Base-by-base conservation (phyloP, 2,329 filamentous ascomycete species). In the Pseudonectria buxi region DNA sequence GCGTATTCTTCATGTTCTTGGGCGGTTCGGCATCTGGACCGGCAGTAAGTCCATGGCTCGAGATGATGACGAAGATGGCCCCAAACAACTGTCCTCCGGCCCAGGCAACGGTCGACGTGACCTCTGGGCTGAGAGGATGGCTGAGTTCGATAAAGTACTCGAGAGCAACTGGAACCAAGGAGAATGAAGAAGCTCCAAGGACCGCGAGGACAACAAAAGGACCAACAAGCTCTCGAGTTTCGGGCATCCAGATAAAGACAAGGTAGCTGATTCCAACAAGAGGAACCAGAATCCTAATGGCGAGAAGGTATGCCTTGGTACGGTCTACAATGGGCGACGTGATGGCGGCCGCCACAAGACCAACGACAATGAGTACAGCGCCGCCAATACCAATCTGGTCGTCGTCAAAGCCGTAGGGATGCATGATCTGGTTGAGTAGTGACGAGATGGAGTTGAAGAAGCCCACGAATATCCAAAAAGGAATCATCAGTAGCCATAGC, bases 371-470 rank as follows among this genome's bases (percentile, higher is more conserved):
- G 24, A 96, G 74, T 7, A 96, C 62, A 1, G 85, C 92, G 45
- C 92, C 92, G 10, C 82, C 87, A 51, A 96, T 89, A 24, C 92
- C 92, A 14, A 90, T 86, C 37, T 95, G 74, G 45, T 83, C 82
- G 57, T 94, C 83, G 40, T 68, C 74, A 72, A 87, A 94, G 51
- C 78, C 84, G 63, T 95, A 90, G 0, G 92, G 92, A 26, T 76
- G 68, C 45, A 96, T 75, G 56, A 96, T 86, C 57, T 95, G 90
- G 65, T 90, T 94, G 9, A 96, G 72, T 2, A 96, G 76, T 2
- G 84, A 84, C 32, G 88, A 94, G 47, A 89, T 69, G 47, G 83
- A 83, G 71, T 96, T 96, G 78, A 98, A 98, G 66, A 92, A 82
- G 51, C 84, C 88, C 42, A 95, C 86, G 60, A 88, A 95, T 51